phyloP scores from a whole-genome alignment of 2,329 filamentous ascomycete species.

The Sodiomyces alkalinus region DNA sequence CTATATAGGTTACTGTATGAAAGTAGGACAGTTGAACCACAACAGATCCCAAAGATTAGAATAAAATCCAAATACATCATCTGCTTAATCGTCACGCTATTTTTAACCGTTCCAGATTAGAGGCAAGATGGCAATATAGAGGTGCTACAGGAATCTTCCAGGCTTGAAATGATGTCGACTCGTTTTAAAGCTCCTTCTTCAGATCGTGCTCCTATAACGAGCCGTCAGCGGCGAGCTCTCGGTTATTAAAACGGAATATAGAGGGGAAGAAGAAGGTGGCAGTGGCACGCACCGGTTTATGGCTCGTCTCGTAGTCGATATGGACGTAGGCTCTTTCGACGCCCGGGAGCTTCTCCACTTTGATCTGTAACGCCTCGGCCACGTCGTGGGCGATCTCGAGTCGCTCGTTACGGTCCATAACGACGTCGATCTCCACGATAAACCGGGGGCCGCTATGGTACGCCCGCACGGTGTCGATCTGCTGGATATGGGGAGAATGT shows the following conservation, averaged over 20 bases:
- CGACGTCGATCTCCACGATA: constrained; percentile 90
- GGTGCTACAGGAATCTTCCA: no score
- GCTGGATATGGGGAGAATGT: constrained; percentile 64
- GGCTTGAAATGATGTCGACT: no score
- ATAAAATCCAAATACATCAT: no score
- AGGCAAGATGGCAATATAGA: no score
- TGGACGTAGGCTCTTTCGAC: constrained; percentile 93
- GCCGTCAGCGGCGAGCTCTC: no score
- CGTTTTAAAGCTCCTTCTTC: constrained; percentile 46
- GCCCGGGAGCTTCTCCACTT: constrained; percentile 81
- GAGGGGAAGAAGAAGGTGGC: no score
- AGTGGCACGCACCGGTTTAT: constrained; percentile 51
- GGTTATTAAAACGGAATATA: no score
- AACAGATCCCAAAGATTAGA: no score
- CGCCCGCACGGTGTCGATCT: constrained; percentile 88
- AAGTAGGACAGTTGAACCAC: no score
- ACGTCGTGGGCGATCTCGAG: constrained; percentile 78
- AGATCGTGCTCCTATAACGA: constrained; percentile 36
- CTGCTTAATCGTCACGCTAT: no score
- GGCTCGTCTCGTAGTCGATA: constrained; percentile 91
- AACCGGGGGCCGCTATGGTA: constrained; percentile 82
- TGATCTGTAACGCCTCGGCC: constrained; percentile 85
- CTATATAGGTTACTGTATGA: no score
- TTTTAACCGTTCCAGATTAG: no score
- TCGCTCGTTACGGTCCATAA: constrained; percentile 66